Evolutionary conservation across 805 yeast genomes (phyloP), one percentile per base, ranked within the genome.

Genomic region (Candida pseudofarinosa): DNA sequence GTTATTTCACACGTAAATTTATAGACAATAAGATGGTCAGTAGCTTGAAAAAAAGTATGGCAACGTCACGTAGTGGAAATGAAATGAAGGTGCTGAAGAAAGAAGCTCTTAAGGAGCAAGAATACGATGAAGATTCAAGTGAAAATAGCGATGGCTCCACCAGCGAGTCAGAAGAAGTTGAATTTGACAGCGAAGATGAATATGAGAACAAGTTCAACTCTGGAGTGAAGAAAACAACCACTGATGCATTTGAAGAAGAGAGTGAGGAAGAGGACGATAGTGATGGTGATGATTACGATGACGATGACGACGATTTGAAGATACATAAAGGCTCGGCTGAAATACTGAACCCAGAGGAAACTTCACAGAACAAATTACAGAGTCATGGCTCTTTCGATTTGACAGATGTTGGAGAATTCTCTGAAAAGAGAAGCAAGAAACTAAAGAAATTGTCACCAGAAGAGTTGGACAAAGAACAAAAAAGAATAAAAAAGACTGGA

Each of bases 401-500:
- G 23, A 58, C 55, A 4, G 33, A 38, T n/a, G 32, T 17, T n/a
- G 37, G 10, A 12, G 34, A 42, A 33, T 38, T 26, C 19, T 34
- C 20, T 7, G 26, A n/a, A 19, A 13, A 34, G n/a, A 18, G 19
- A 6, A 34, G 26, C n/a, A 53, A 42, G 12, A 74, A 77, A 50
- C 65, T 82, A 33, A 80, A 82, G 51, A 76, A 71, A 49, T 65
- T 83, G 26, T 74, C 82, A 5, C 74, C 82, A 5, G 74, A 74
- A 37, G 78, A 79, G 48, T 60, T 81, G n/a, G 76, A 59, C 4
- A 66, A 79, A 56, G 77, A 76, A 46, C 73, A 77, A 47, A 74
- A 74, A 51, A 76, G 76, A 51, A 73, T 77, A 31, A 79, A 74
- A 47, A 81, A 77, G 53, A 83, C 96, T 0, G 99, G 99, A 4